These are phyloP conservation scores for Daedaleopsis nitida DNA, from an alignment of 768 basidiomycete genomes.

Conservation along the genomic window DNA sequence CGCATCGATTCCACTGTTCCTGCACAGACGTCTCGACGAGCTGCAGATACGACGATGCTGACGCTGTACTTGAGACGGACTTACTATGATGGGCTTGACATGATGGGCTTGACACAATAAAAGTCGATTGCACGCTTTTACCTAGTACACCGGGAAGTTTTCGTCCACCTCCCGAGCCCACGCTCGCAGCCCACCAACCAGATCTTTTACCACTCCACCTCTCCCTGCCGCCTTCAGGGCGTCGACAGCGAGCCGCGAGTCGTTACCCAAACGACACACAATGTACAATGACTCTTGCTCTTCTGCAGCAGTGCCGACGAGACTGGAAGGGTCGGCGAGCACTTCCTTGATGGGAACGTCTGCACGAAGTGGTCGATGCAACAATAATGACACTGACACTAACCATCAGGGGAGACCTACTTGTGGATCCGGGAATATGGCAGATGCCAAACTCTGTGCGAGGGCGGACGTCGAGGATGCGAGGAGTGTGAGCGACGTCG, in stretches of 20 bases:
- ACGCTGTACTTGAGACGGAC: too few species aligned
- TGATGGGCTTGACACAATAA: too few species aligned
- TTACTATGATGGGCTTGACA: too few species aligned
- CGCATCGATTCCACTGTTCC: too few species aligned
- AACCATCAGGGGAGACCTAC: conserved; percentile 45
- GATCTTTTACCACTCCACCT: conserved; percentile 53
- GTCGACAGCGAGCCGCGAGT: conserved; percentile 85
- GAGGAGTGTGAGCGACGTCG: conserved; percentile 21
- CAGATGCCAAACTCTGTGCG: conserved; percentile 86
- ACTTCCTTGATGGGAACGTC: conserved; percentile 75
- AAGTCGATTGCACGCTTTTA: too few species aligned
- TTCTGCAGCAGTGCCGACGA: conserved; percentile 21
- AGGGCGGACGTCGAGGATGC: conserved; percentile 80
- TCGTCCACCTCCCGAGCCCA: conserved; percentile 79
- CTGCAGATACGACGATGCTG: too few species aligned
- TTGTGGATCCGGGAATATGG: conserved; percentile 68
- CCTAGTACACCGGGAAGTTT: conserved; percentile 79
- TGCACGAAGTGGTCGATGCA: conserved; percentile 32
- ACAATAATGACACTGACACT: background rate
- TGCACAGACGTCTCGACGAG: too few species aligned
- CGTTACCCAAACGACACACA: conserved; percentile 89
- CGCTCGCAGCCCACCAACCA: conserved; percentile 79
- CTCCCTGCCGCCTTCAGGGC: conserved; percentile 47
- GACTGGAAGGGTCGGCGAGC: conserved; percentile 55
- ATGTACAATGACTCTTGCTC: conserved; percentile 52